Conservation (phyloP, 768 basidiomycete species). For the Asterophora parasitica region DNA sequence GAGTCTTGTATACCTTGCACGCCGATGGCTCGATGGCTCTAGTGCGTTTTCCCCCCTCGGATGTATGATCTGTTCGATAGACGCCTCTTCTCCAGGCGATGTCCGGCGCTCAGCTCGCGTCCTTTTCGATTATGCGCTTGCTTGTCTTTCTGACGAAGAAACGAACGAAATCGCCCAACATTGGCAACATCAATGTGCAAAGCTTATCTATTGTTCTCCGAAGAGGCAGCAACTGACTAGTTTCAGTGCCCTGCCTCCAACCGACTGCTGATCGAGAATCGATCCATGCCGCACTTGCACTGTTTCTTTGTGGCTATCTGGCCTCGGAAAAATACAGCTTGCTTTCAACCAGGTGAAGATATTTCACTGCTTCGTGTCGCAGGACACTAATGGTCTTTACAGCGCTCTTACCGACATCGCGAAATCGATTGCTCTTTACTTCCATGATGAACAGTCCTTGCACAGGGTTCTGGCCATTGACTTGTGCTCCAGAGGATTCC, state of each 20-base stretch:
- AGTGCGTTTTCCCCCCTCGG: conserved; percentile 37
- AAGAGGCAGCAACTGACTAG: conserved; percentile 55
- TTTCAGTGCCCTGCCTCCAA: conserved; percentile 59
- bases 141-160: conserved; percentile 63
- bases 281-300: conserved; percentile 55
- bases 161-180: conserved; percentile 31
- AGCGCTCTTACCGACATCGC: conserved; percentile 83
- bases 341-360: conserved; percentile 61
- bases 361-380: background rate
- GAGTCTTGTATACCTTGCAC: conserved; percentile 67
- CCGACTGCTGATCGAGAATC: conserved; percentile 57
- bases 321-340: conserved; percentile 77
- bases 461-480: conserved; percentile 80
- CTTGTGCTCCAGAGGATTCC: conserved; percentile 85
- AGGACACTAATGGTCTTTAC: conserved; percentile 3
- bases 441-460: conserved; percentile 66
- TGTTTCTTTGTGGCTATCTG: conserved; percentile 80
- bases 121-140: conserved; percentile 74
- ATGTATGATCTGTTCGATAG: no score
- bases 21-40: conserved; percentile 70
- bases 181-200: conserved; percentile 10
- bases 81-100: conserved; percentile 44
- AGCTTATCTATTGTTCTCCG: background rate
- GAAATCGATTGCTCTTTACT: conserved; percentile 71
- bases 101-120: conserved; percentile 71